These are phyloP conservation scores for Cudoniella acicularis DNA, from an alignment of 495 filamentous ascomycete species.

Conservation along the genomic window DNA sequence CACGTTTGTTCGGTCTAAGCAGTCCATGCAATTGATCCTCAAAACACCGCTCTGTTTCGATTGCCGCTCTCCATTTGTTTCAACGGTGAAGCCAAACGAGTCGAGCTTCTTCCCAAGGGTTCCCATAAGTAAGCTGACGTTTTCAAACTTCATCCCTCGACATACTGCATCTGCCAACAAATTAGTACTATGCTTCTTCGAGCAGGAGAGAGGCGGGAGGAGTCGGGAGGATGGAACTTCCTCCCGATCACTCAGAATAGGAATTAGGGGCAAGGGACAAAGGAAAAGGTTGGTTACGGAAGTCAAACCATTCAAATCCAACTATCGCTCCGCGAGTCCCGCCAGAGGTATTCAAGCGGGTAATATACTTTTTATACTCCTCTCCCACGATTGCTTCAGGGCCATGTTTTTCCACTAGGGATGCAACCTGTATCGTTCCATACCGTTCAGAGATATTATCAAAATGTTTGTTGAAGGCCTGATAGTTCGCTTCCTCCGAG, in stretches of 20 bases:
- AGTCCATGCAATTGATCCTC: constrained; percentile 97
- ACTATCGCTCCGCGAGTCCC: constrained; percentile 50
- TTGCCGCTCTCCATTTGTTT: constrained; percentile 44
- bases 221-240: no score
- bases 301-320: constrained; percentile 92
- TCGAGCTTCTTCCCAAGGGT: constrained; percentile 60
- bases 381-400: constrained; percentile 75
- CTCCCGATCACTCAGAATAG: no score
- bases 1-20: constrained; percentile 89
- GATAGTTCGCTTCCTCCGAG: constrained; percentile 67
- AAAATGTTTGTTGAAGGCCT: constrained; percentile 79
- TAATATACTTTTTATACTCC: constrained; percentile 63
- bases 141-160: constrained; percentile 95
- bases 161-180: constrained; percentile 80
- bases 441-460: constrained; percentile 60
- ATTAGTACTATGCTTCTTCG: no score
- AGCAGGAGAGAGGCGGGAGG: no score
- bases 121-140: constrained; percentile 74
- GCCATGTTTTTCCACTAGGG: constrained; percentile 80
- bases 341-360: constrained; percentile 58
- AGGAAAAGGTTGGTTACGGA: no score
- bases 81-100: constrained; percentile 59
- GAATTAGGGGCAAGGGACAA: no score
- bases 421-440: constrained; percentile 73
- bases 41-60: constrained; percentile 67